phyloP scores from a whole-genome alignment of 805 yeast genomes.

The Sugiyamaella chiloensis region DNA sequence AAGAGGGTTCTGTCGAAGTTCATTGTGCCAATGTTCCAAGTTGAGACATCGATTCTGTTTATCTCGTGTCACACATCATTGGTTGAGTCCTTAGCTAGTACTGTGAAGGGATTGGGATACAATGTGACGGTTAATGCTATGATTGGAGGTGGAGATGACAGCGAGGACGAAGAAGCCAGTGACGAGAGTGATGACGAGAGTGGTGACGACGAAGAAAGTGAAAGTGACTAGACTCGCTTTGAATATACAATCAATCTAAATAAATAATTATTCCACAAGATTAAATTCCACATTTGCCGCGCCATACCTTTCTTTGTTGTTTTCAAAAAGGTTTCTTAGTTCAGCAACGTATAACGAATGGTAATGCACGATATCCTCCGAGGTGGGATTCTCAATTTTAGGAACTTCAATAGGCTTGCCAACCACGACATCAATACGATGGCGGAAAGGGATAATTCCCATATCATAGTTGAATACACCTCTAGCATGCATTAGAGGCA shows the following conservation, averaged over 20 bases:
- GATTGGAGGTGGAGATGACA: slow-evolving; percentile 30
- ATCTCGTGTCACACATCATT: slow-evolving; percentile 72
- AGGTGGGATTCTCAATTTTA: slow-evolving; percentile 42
- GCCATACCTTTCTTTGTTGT: slow-evolving; percentile 16
- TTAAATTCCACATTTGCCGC: slow-evolving; percentile 7
- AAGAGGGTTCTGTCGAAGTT: slow-evolving; percentile 50
- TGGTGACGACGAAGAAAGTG: slow-evolving; percentile 23
- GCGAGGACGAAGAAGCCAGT: slow-evolving; percentile 27
- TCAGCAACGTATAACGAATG: slow-evolving; percentile 60
- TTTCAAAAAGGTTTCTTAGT: slow-evolving; percentile 17
- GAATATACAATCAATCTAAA: too few species aligned
- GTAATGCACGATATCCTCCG: slow-evolving; percentile 59
- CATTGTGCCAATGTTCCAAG: slow-evolving; percentile 61
- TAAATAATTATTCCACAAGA: slow-evolving; percentile 18
- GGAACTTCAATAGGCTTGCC: slow-evolving; percentile 41
- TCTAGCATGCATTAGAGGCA: slow-evolving; percentile 88
- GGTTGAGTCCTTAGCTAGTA: slow-evolving; percentile 43
- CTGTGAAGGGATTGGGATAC: slow-evolving; percentile 57
- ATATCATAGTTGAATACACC: slow-evolving; percentile 91
- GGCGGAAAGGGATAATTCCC: slow-evolving; percentile 84
- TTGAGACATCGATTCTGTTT: slow-evolving; percentile 56
- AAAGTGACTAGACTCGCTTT: slow-evolving; percentile 22
- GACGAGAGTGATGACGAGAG: slow-evolving; percentile 26
- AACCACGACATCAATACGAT: slow-evolving; percentile 70
- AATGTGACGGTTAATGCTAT: slow-evolving; percentile 56